These are phyloP conservation scores for Coccomyxa sp. DNA, from an alignment of 139 green algal species.

Conservation along the genomic window DNA sequence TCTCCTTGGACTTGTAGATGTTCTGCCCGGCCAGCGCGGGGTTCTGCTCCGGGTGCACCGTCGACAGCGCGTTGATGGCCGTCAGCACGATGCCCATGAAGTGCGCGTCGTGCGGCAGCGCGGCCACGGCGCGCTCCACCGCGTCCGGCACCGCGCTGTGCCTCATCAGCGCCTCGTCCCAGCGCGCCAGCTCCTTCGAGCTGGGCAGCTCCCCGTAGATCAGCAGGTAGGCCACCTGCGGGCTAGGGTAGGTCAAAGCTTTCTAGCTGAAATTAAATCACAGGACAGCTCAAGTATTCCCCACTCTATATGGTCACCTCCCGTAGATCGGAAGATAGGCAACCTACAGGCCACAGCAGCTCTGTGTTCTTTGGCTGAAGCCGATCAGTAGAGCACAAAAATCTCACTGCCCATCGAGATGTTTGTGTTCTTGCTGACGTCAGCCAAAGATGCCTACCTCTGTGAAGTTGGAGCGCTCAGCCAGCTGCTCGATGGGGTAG, in stretches of 20 bases:
- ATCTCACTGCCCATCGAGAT: too few relatives aligned
- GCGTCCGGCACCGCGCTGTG: slow-evolving; percentile 76
- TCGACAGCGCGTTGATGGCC: slow-evolving; percentile 70
- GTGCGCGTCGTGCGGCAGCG: slow-evolving; percentile 90
- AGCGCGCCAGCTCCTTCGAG: slow-evolving; percentile 47
- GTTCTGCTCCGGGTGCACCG: slow-evolving; percentile 91
- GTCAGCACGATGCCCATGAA: slow-evolving; percentile 56
- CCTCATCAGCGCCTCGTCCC: slow-evolving; percentile 75
- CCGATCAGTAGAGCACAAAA: too few relatives aligned
- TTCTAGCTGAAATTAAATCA: not conserved
- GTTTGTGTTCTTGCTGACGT: too few relatives aligned
- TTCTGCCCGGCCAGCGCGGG: slow-evolving; percentile 85
- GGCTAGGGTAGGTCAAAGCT: not conserved
- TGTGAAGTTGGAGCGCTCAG: slow-evolving; percentile 77
- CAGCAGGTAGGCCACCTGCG: slow-evolving; percentile 66
- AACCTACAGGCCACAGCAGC: too few relatives aligned
- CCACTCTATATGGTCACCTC: not conserved
- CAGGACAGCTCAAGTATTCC: not conserved
- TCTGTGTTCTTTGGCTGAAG: too few relatives aligned
- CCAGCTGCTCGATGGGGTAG: slow-evolving; percentile 95
- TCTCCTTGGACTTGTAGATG: slow-evolving; percentile 83
- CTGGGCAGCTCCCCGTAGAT: slow-evolving; percentile 85
- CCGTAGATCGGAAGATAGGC: not conserved
- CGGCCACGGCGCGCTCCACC: slow-evolving; percentile 63
- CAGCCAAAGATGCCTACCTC: too few relatives aligned